A percentile compares a stretch with the other conserved stretches of the same genome.
Conservation (phyloP, 306 rosid species). For the Chamaecrista fasciculata region DNA sequence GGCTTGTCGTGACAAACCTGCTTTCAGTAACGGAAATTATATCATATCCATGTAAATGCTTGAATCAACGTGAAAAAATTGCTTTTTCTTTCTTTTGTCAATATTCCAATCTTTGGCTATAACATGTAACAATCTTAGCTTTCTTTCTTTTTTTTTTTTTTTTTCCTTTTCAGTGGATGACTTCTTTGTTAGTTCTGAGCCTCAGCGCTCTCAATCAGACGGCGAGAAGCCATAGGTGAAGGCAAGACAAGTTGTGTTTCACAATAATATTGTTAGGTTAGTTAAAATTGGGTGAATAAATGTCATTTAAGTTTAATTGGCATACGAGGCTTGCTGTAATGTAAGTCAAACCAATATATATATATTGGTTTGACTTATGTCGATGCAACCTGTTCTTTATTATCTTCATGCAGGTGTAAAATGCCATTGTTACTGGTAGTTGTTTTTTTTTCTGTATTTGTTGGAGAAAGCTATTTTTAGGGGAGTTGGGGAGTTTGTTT, state of each 20-base stretch:
- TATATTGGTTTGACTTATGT: too few relatives aligned
- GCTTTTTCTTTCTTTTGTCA: too few relatives aligned
- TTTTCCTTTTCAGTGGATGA: constrained; percentile 74
- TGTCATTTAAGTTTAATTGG: too few relatives aligned
- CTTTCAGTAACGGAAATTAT: background rate
- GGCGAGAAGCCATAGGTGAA: constrained; percentile 71
- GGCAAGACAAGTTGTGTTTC: constrained; percentile 37
- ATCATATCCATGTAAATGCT: background rate
- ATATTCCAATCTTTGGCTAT: constrained; percentile 24
- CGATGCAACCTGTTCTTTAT: constrained; percentile 33
- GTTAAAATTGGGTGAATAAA: constrained; percentile 40
- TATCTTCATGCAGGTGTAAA: constrained; percentile 35
- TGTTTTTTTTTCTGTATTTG: constrained; percentile 16
- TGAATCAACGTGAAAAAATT: background rate
- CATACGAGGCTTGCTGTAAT: too few relatives aligned
- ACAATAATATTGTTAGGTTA: constrained; percentile 44
- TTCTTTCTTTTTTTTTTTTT: constrained; percentile 29
- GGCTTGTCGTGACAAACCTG: background rate
- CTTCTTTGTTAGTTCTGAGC: constrained; percentile 91
- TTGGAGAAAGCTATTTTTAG: constrained; percentile 17
- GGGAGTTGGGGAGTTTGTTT: constrained; percentile 21
- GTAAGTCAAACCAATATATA: too few relatives aligned
- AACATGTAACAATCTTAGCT: constrained; percentile 9
- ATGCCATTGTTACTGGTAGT: constrained; percentile 6
- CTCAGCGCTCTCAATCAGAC: constrained; percentile 74